phyloP scores from a whole-genome alignment of 768 basidiomycete genomes.

The Terana coerulea region DNA sequence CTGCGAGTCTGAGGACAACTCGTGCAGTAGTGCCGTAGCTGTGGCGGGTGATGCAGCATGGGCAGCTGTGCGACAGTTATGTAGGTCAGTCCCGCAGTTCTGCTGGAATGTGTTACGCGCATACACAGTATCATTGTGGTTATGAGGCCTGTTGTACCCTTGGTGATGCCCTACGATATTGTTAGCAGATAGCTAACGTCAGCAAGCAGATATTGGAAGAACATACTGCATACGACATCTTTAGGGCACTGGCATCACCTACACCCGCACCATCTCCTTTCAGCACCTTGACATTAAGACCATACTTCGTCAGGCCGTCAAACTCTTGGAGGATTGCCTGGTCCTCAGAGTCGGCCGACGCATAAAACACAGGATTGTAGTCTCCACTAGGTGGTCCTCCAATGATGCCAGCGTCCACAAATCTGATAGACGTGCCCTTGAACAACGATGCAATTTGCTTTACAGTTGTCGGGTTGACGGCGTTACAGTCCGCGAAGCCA shows the following conservation, averaged over 20 bases:
- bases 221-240: slow-evolving; percentile 61
- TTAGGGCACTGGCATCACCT: slow-evolving; percentile 58
- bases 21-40: slow-evolving; percentile 49
- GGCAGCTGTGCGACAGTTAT: no score
- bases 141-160: slow-evolving; percentile 48
- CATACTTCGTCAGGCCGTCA: slow-evolving; percentile 36
- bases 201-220: no score
- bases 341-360: slow-evolving; percentile 36
- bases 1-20: slow-evolving; percentile 45
- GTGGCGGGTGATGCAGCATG: slow-evolving; percentile 58
- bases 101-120: no score
- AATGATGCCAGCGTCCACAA: slow-evolving; percentile 59
- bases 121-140: slow-evolving; percentile 57
- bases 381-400: slow-evolving; percentile 48
- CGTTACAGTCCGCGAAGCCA: slow-evolving; percentile 54
- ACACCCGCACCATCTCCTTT: slow-evolving; percentile 44
- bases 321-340: slow-evolving; percentile 35
- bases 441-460: slow-evolving; percentile 46
- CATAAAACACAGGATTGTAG: slow-evolving; percentile 55
- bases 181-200: not conserved
- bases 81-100: no score
- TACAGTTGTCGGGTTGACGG: slow-evolving; percentile 49
- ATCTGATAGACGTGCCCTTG: slow-evolving; percentile 32
- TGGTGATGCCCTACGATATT: slow-evolving; percentile 45
- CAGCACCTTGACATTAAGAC: slow-evolving; percentile 43